Conservation (phyloP, 192 early-diverging fungal genomes). For the Coemansia sp. region DNA sequence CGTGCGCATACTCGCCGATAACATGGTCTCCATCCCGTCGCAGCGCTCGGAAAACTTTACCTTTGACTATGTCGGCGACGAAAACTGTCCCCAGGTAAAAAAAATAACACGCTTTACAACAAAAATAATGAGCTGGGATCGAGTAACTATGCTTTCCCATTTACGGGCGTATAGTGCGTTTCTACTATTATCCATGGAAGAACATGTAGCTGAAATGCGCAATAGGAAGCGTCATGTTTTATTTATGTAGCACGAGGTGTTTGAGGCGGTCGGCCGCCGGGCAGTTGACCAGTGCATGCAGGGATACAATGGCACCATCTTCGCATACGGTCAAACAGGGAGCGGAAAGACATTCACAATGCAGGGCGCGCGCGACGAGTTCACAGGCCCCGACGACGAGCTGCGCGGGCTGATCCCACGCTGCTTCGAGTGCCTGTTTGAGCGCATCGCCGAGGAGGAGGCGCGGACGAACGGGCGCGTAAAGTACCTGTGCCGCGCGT, state of each 20-base stretch:
- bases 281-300: constrained; percentile 67
- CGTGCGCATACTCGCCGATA: constrained; percentile 47
- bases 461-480: constrained; percentile 47
- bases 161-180: too few species aligned
- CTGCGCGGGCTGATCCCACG: constrained; percentile 65
- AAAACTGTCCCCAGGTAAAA: constrained; percentile 51
- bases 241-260: constrained; percentile 28
- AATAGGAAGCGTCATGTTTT: neutral
- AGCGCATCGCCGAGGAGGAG: constrained; percentile 55
- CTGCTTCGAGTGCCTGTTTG: constrained; percentile 63
- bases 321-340: constrained; percentile 74
- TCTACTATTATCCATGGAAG: too few species aligned
- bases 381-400: constrained; percentile 64
- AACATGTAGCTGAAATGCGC: too few species aligned
- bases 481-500: constrained; percentile 79
- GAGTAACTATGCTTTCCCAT: too few species aligned
- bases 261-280: constrained; percentile 55
- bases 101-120: too few species aligned
- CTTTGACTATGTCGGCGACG: constrained; percentile 64
- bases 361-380: constrained; percentile 80
- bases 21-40: constrained; percentile 50
- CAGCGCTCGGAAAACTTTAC: constrained; percentile 61
- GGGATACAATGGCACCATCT: constrained; percentile 73
- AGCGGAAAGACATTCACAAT: constrained; percentile 77
- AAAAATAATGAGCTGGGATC: too few species aligned